Conservation (phyloP, 2,329 filamentous ascomycete species). For the Capronia coronata region DNA sequence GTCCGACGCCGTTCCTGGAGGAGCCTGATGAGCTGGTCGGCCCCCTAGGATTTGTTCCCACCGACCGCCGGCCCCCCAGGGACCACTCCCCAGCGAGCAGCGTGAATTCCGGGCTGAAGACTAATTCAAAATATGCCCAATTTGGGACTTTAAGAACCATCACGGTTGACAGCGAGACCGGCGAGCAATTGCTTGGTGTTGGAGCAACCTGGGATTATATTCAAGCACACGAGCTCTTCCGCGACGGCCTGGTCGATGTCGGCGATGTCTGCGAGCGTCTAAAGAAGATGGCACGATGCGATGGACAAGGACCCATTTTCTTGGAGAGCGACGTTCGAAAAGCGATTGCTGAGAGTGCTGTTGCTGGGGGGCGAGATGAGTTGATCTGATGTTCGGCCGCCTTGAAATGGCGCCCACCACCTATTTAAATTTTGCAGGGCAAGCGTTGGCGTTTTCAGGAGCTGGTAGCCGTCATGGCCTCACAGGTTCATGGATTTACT, state of each 20-base stretch:
- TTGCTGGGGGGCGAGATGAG: constrained; percentile 66
- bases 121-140: constrained; percentile 29
- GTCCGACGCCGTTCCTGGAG: constrained; percentile 25
- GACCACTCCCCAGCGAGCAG: constrained; percentile 31
- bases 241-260: constrained; percentile 72
- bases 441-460: constrained; percentile 12
- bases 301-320: constrained; percentile 84
- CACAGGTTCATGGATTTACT: too few relatives aligned
- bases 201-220: constrained; percentile 87
- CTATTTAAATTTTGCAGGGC: too few relatives aligned
- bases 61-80: constrained; percentile 65
- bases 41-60: constrained; percentile 64
- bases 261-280: constrained; percentile 72
- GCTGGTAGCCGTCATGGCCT: neutral
- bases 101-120: constrained; percentile 32
- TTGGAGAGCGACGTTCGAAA: constrained; percentile 65
- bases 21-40: constrained; percentile 44
- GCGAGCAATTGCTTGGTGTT: constrained; percentile 64
- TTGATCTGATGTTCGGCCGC: constrained; percentile 51
- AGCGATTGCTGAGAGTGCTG: constrained; percentile 73
- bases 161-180: constrained; percentile 52
- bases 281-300: constrained; percentile 68
- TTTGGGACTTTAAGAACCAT: constrained; percentile 22
- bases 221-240: constrained; percentile 69
- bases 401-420: too few relatives aligned